Evolutionary conservation across 495 filamentous ascomycete genomes (phyloP).

Genomic region (Bombardia bombarda): DNA sequence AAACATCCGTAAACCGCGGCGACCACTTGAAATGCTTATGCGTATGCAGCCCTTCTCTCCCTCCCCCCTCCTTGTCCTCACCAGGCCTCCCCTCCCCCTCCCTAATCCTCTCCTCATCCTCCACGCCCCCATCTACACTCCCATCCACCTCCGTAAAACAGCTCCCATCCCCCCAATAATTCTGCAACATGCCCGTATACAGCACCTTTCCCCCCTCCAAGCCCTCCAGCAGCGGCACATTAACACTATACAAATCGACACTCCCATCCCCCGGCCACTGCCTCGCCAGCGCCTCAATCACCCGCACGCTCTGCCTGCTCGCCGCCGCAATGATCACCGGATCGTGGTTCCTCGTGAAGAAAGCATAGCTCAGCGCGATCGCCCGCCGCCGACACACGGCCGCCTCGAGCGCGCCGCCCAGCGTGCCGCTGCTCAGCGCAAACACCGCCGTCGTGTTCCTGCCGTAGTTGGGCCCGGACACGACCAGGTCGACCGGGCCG

Average conservation of each 20-base stretch:
- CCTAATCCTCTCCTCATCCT: conserved; percentile 59
- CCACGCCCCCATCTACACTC: conserved; percentile 48
- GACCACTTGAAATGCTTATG: conserved; percentile 94
- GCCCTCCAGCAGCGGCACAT: conserved; percentile 70
- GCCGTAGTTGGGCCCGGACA: conserved; percentile 91
- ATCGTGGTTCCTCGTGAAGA: conserved; percentile 74
- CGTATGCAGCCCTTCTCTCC: conserved; percentile 33
- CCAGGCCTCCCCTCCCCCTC: conserved; percentile 42
- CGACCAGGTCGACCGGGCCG: conserved; percentile 74
- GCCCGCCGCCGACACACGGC: conserved; percentile 71
- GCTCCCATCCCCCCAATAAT: conserved; percentile 70
- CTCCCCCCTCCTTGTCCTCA: conserved; percentile 18
- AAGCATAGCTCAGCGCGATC: conserved; percentile 83
- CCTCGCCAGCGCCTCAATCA: conserved; percentile 68
- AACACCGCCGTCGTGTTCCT: conserved; percentile 90
- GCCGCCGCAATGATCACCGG: conserved; percentile 68
- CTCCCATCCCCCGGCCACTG: conserved; percentile 59
- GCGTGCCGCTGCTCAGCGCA: conserved; percentile 77
- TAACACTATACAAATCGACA: conserved; percentile 79
- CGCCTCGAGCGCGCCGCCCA: conserved; percentile 87
- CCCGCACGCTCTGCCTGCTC: conserved; percentile 54
- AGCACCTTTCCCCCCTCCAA: conserved; percentile 60
- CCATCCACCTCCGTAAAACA: conserved; percentile 73
- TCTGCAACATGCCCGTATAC: conserved; percentile 79
- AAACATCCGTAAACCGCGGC: conserved; percentile 78